A percentile compares a stretch with the other conserved stretches of the same genome.
Evolutionary conservation across 352 stramenopile genomes (phyloP).

Genomic region (Phytophthora podocarpi): DNA sequence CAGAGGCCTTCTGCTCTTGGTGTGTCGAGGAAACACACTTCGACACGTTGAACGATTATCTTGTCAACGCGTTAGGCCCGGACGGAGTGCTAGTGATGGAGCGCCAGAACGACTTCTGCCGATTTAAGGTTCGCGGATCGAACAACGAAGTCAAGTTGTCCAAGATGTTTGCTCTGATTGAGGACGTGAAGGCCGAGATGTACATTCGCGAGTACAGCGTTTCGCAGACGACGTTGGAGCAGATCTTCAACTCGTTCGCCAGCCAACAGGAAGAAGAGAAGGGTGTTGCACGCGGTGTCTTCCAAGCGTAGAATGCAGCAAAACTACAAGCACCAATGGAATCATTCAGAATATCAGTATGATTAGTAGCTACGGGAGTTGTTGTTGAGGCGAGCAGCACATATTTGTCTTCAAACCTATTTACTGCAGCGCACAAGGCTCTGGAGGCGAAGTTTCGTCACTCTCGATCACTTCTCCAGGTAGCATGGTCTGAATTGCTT

Average conservation of each 20-base stretch:
- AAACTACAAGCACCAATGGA: background rate
- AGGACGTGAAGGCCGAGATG: conserved; percentile 57
- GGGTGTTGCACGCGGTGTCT: conserved; percentile 37
- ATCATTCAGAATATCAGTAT: conserved; percentile 18
- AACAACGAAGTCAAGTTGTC: conserved; percentile 61
- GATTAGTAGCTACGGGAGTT: background rate
- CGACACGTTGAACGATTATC: conserved; percentile 37
- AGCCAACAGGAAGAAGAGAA: conserved; percentile 63
- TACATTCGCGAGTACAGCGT: conserved; percentile 87
- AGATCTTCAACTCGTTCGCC: conserved; percentile 92
- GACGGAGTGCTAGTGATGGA: conserved; percentile 47
- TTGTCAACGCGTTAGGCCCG: conserved; percentile 41
- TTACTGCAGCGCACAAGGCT: conserved; percentile 25
- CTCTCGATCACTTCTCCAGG: conserved; percentile 25
- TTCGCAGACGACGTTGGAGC: conserved; percentile 89
- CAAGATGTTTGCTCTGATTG: conserved; percentile 78
- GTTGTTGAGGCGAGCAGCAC: background rate
- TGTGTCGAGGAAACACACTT: conserved; percentile 67
- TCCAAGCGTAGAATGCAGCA: conserved; percentile 14
- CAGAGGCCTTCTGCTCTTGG: conserved; percentile 64
- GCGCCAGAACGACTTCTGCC: conserved; percentile 66
- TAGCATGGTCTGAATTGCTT: conserved; percentile 49
- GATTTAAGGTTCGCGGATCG: conserved; percentile 75
- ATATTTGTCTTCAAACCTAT: background rate
- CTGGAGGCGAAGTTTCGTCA: background rate